Evolutionary conservation across 108 stramenopile species (phyloP).

Genomic region (Parietichytrium sp.): DNA sequence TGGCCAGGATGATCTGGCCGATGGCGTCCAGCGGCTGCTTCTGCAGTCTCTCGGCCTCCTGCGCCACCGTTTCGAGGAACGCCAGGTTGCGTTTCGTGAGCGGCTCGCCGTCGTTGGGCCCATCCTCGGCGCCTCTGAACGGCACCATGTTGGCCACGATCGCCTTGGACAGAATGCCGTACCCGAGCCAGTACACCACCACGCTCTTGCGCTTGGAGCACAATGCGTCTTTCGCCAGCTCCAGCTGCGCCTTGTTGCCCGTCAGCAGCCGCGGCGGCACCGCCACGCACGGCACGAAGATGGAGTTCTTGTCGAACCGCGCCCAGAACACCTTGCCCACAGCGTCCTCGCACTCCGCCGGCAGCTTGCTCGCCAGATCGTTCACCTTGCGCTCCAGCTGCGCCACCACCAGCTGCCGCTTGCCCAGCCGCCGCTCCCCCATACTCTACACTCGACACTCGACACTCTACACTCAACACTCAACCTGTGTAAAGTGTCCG

Average conservation of each 20-base stretch:
- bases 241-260: constrained; percentile 14
- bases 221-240: constrained; percentile 3
- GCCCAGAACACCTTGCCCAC: constrained; percentile 22
- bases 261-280: neutral
- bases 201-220: neutral
- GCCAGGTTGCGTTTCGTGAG: neutral
- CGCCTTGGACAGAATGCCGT: neutral
- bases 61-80: neutral
- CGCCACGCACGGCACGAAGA: neutral
- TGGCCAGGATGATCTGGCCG: neutral
- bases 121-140: neutral
- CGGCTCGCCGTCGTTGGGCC: neutral
- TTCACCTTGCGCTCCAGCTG: too few species aligned
- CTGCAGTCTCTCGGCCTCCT: neutral
- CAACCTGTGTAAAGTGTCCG: too few species aligned
- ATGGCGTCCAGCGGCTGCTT: neutral
- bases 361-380: too few species aligned
- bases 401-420: too few species aligned
- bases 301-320: constrained; percentile 26
- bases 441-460: too few species aligned
- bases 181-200: constrained; percentile 13
- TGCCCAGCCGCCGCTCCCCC: too few species aligned
- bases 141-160: neutral
- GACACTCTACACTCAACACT: too few species aligned
- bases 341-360: too few species aligned